phyloP scores from a whole-genome alignment of 768 basidiomycete genomes.

The Clavaria fumosa region DNA sequence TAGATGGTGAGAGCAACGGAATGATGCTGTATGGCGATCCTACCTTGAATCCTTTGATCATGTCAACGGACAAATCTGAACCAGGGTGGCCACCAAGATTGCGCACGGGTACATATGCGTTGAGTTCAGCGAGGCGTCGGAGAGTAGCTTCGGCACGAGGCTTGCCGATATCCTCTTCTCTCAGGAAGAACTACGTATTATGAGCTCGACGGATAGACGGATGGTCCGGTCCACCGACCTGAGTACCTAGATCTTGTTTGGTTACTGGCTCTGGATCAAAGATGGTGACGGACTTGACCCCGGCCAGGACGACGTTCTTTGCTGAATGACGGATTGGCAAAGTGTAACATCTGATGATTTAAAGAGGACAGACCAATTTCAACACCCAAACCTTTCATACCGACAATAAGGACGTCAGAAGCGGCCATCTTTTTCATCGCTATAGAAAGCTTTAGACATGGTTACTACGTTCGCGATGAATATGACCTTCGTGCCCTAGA shows the following conservation, averaged over 20 bases:
- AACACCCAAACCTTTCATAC: conserved; percentile 81
- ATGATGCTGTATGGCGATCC: conserved; percentile 10
- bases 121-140: conserved; percentile 85
- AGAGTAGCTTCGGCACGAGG: conserved; percentile 74
- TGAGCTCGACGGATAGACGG: conserved; percentile 9
- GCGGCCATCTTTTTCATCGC: conserved; percentile 99
- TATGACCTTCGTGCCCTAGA: conserved; percentile 77
- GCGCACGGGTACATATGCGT: conserved; percentile 89
- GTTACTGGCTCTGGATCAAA: conserved; percentile 85
- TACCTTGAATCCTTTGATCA: conserved; percentile 77
- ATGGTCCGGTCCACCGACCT: conserved; percentile 33
- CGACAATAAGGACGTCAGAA: conserved; percentile 89
- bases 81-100: conserved; percentile 68
- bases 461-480: not conserved
- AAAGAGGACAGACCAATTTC: conserved; percentile 60
- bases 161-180: conserved; percentile 75
- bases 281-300: conserved; percentile 93
- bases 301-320: conserved; percentile 89
- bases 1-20: conserved; percentile 6
- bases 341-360: conserved; percentile 2
- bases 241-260: conserved; percentile 84
- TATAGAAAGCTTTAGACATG: conserved; percentile 19
- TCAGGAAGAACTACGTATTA: conserved; percentile 73
- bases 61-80: conserved; percentile 62
- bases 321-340: conserved; percentile 30